phyloP scores from a whole-genome alignment of 2,329 filamentous ascomycete genomes.

The Blastomyces emzantsi region DNA sequence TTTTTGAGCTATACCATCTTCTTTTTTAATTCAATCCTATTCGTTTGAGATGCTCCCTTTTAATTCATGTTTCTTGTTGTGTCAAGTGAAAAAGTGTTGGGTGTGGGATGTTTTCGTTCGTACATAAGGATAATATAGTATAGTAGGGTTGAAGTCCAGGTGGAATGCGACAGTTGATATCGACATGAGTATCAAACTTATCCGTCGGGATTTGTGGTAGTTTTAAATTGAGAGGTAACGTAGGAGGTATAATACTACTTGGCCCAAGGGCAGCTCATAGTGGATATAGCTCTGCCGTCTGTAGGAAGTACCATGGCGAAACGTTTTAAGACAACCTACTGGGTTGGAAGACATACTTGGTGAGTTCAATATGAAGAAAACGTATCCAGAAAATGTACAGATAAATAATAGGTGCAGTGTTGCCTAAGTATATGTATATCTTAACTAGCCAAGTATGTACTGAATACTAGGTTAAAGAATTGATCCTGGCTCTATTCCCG shows the following conservation, averaged over 20 bases:
- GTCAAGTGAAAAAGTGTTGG: constrained; percentile 3
- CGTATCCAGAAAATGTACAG: too few species aligned
- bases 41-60: neutral
- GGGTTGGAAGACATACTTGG: too few species aligned
- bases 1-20: constrained; percentile 1
- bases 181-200: neutral
- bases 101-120: constrained; percentile 9
- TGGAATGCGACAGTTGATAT: neutral
- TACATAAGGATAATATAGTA: neutral
- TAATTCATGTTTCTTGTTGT: neutral
- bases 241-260: too few species aligned
- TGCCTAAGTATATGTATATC: too few species aligned
- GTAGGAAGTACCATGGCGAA: too few species aligned
- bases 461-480: too few species aligned
- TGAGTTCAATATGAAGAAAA: too few species aligned
- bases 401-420: too few species aligned
- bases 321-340: too few species aligned
- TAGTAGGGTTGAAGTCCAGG: neutral
- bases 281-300: too few species aligned
- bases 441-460: too few species aligned
- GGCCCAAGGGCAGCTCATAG: too few species aligned
- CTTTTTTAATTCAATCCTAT: neutral
- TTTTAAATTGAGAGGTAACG: neutral
- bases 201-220: neutral
- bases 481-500: neutral